Conservation (phyloP, 495 filamentous ascomycete genomes). For the Neurospora discreta region DNA sequence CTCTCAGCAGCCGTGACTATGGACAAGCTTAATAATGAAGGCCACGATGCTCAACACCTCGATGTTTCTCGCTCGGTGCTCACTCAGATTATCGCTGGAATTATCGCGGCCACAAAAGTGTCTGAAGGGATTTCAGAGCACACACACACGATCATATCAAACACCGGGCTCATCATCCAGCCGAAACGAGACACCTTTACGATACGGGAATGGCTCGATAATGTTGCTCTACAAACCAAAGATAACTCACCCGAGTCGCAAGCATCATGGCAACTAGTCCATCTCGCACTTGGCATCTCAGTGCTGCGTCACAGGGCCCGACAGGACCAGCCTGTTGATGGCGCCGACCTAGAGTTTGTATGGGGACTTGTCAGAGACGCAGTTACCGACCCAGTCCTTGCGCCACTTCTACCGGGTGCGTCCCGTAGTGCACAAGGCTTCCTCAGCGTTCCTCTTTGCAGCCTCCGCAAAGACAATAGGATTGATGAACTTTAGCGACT, state of each 20-base stretch:
- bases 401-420: neutral
- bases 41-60: neutral
- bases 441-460: constrained; percentile 16
- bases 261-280: neutral
- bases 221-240: neutral
- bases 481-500: constrained; percentile 18
- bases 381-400: neutral
- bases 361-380: constrained; percentile 1
- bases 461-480: constrained; percentile 10
- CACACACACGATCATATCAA: neutral
- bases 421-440: constrained; percentile 19
- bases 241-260: neutral
- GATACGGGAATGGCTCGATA: neutral
- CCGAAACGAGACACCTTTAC: neutral
- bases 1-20: neutral
- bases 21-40: neutral
- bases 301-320: neutral
- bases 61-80: neutral
- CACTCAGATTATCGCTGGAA: neutral
- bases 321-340: neutral
- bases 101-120: neutral
- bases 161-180: neutral
- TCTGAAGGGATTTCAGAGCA: neutral
- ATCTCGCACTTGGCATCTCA: neutral
- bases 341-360: neutral